Evolutionary conservation across 2,329 filamentous ascomycete species (phyloP), one percentile per base, ranked within the genome.

Genomic region (Aspergillus brasiliensis): DNA sequence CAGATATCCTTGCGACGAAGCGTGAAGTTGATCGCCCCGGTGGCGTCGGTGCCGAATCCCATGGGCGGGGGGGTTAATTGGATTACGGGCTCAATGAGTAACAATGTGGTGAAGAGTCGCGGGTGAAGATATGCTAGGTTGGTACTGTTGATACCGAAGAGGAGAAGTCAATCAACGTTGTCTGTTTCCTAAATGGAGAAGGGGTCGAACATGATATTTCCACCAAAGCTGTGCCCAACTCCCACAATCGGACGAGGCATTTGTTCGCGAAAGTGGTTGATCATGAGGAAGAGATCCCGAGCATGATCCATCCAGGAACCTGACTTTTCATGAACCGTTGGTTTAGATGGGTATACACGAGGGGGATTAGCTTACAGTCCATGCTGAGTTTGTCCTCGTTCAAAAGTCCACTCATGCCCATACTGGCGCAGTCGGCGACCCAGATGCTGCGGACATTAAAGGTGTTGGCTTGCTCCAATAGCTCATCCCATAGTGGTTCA

Each of bases 211-310:
- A 51, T 51, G 25, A 51, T 51, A 31, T 27, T 51, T 10, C 47
- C 64, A 19, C 63, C 65, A 15, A 65, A 52, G 58, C 65, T 67
- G 27, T 67, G 62, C 5, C 65, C 63, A 11, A 67, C 28, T 11
- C 65, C 65, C 7, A 67, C 51, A 17, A 67, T 4, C 11, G 47
- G 47, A 7, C 58, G 58, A 8, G 58, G 56, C 47, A 65, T 65
- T 23, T 65, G 51, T 3, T 59, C 56, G 5, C 47, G 56, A 25
- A 59, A 56, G 3, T 62, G 60, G 47, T 62, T 62, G 19, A 63
- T 59, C 56, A 65, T 51, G 3, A 57, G 17, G n/a, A 65, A 46
- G 5, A 65, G 47, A 34, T 51, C 47, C 21, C 25, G 47, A 7
- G 47, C 7, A 55, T 63, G 56, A 51, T 63, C 62, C 46, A 61